Conservation (phyloP, 345 rosid genomes). For the Lumnitzera littorea region DNA sequence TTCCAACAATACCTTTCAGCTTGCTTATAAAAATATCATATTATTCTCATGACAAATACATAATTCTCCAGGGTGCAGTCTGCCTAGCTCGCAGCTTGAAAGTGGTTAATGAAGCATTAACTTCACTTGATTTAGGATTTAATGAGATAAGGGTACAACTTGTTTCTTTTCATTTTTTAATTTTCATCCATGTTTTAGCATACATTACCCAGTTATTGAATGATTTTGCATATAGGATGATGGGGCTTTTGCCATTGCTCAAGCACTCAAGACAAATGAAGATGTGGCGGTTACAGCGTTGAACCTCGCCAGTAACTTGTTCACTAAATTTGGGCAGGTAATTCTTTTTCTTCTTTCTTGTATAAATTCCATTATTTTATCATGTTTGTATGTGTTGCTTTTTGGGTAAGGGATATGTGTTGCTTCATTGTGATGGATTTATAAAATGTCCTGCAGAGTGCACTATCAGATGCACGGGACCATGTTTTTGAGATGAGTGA, state of each 20-base stretch:
- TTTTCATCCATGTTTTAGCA: not conserved
- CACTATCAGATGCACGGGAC: conserved; percentile 81
- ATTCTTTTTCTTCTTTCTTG: not conserved
- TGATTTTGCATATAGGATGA: conserved; percentile 55
- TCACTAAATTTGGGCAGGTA: conserved; percentile 97
- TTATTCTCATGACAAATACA: not conserved
- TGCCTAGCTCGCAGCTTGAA: conserved; percentile 85
- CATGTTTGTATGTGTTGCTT: not conserved
- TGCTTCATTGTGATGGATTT: not conserved
- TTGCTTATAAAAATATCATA: not conserved
- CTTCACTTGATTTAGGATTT: conserved; percentile 81
- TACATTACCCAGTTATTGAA: not conserved
- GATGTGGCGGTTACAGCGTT: conserved; percentile 73
- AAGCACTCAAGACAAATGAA: conserved; percentile 89
- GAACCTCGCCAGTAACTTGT: conserved; percentile 80
- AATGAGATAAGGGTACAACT: conserved; percentile 75
- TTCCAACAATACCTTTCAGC: not conserved
- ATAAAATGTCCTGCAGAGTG: conserved; percentile 46
- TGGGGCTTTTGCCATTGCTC: conserved; percentile 94
- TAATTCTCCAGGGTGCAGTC: conserved; percentile 62
- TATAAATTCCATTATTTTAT: not conserved
- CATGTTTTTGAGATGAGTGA: conserved; percentile 94
- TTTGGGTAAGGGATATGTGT: not conserved
- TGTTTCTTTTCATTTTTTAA: not conserved
- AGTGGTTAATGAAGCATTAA: conserved; percentile 92